Evolutionary conservation across 257 asterid genomes (phyloP), one percentile per base, ranked within the genome.

Genomic region (Phtheirospermum japonicum): DNA sequence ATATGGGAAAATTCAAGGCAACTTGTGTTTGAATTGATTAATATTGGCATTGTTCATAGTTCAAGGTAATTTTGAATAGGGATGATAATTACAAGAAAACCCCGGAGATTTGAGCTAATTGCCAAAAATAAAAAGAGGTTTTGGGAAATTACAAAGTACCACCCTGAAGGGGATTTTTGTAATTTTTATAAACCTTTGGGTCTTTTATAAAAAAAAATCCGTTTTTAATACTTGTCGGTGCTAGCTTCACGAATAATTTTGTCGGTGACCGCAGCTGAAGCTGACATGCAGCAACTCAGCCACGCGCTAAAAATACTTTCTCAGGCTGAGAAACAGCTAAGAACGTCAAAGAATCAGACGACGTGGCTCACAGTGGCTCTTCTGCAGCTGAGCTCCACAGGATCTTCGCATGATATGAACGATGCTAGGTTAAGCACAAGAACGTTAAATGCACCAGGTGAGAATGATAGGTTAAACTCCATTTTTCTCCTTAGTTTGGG

Each of bases 301-400:
- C 84, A 78, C 31, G 96, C 97, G 13, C 78, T 93, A 57, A 89
- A 83, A 76, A 59, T 89, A 70, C 97, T 89, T 34, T 85, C 86
- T 4, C 89, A 92, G 57, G 75, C 97, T 4, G 96, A 92, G 78
- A 89, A 89, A 71, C 99, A 92, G 71, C 58, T 92, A 66, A 78
- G 91, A 70, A 64, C 57, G 57, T 75, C 96, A 12, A 88, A 88
- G 73, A 88, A 83, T 77, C 96, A 88, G 78, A 73, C 80, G 33
- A 85, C 95, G 1, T 88, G 95, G 96, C 81, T 88, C 48, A 88
- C 89, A 33, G 92, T 75, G 20, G 95, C 95, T 26, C 87, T 88
- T 63, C 82, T 88, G 45, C 96, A 88, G 77, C 76, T 93, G 57
- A 82, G 91, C 77, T 83, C 89, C 0, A 55, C 75, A 7, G 79